A percentile compares a stretch with the other conserved stretches of the same genome.
phyloP scores from a whole-genome alignment of 2,329 filamentous ascomycete genomes.

The Aspergillus sp. region DNA sequence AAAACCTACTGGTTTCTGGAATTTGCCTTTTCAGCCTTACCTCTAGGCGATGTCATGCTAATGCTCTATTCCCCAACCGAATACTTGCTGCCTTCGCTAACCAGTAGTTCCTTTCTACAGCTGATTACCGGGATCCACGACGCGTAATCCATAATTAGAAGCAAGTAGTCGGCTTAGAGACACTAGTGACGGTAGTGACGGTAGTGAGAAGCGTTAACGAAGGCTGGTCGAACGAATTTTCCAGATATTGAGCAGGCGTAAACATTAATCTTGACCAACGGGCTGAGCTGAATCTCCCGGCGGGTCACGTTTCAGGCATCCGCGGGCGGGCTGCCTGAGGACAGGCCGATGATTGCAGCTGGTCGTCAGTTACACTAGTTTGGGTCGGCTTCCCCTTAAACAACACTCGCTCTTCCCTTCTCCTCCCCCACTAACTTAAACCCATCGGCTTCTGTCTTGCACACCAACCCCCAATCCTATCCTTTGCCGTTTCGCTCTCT shows the following conservation, averaged over 20 bases:
- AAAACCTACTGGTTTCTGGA: not conserved
- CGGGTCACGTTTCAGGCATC: conserved; percentile 24
- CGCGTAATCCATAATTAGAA: conserved; percentile 2
- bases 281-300: not conserved
- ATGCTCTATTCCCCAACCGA: not conserved
- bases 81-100: conserved; percentile 1
- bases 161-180: not conserved
- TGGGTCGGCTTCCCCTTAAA: conserved; percentile 22
- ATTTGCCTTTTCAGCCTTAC: not conserved
- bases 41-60: not conserved
- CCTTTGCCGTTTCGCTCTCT: conserved; percentile 2
- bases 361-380: not conserved
- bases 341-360: conserved; percentile 17
- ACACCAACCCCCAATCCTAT: conserved; percentile 13
- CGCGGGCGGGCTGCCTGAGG: conserved; percentile 18
- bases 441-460: conserved; percentile 11
- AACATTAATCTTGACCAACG: not conserved
- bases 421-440: conserved; percentile 21
- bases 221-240: too few relatives aligned
- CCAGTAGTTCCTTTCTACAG: not conserved
- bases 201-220: too few relatives aligned
- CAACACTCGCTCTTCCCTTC: conserved; percentile 13
- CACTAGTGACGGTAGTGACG: not conserved
- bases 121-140: not conserved
- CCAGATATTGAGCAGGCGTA: not conserved